Conservation (phyloP, 2,329 filamentous ascomycete species). For the Orbilia brochopaga region DNA sequence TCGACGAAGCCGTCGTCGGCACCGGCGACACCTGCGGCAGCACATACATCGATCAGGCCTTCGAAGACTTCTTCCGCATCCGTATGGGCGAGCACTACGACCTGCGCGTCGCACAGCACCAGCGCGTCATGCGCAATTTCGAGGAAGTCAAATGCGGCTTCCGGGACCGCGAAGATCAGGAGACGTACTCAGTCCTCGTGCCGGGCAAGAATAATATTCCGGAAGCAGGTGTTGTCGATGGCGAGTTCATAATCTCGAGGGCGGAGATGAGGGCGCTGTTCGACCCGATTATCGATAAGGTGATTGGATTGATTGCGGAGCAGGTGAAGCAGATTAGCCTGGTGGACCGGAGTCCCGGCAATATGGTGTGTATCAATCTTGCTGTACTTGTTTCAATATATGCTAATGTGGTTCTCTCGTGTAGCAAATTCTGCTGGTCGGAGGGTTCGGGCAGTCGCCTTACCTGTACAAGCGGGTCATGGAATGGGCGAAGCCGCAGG, state of each 20-base stretch:
- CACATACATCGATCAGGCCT: slow-evolving; percentile 62
- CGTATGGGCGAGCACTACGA: slow-evolving; percentile 59
- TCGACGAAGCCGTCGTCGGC: slow-evolving; percentile 63
- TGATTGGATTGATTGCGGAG: slow-evolving; percentile 43
- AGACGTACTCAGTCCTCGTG: slow-evolving; percentile 38
- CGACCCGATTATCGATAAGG: slow-evolving; percentile 32
- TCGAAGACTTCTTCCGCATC: slow-evolving; percentile 60
- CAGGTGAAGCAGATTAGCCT: slow-evolving; percentile 37
- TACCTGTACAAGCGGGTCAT: slow-evolving; percentile 39
- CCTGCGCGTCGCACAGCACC: slow-evolving; percentile 57
- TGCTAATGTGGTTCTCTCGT: slow-evolving; percentile 6
- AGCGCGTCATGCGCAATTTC: slow-evolving; percentile 59
- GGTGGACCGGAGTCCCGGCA: slow-evolving; percentile 12
- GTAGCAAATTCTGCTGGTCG: slow-evolving; percentile 47
- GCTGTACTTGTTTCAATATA: background rate
- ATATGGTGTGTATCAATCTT: slow-evolving; percentile 15
- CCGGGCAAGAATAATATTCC: slow-evolving; percentile 44
- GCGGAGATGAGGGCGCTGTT: slow-evolving; percentile 40
- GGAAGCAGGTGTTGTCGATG: slow-evolving; percentile 38
- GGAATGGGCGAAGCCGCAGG: slow-evolving; percentile 38
- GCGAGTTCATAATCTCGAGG: slow-evolving; percentile 43
- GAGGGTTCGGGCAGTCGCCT: slow-evolving; percentile 43
- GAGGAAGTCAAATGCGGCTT: slow-evolving; percentile 56
- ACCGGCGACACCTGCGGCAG: slow-evolving; percentile 63
- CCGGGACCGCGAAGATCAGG: slow-evolving; percentile 39